phyloP scores from a whole-genome alignment of 2,329 filamentous ascomycete species.

The Dothistroma septosporum region DNA sequence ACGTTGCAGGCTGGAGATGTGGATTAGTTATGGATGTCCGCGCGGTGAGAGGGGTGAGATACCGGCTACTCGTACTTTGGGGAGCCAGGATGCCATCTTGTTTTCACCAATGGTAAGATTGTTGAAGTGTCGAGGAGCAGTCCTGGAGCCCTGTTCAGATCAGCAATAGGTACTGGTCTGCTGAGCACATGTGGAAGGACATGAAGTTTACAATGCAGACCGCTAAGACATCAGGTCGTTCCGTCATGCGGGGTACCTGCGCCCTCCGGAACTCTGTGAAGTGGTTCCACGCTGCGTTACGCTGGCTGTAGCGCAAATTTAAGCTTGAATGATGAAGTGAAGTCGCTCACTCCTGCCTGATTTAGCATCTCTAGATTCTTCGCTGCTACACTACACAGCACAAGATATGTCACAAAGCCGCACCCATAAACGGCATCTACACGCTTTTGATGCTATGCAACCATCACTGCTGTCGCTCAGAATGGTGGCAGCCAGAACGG shows the following conservation, averaged over 20 bases:
- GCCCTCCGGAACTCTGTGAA: slow-evolving; percentile 26
- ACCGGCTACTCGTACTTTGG: slow-evolving; percentile 26
- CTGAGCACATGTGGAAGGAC: neutral
- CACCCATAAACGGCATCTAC: neutral
- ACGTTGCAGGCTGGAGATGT: slow-evolving; percentile 28
- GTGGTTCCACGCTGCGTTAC: slow-evolving; percentile 20
- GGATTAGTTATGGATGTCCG: neutral
- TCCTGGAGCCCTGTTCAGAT: slow-evolving; percentile 32
- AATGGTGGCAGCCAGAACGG: slow-evolving; percentile 94
- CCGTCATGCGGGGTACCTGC: slow-evolving; percentile 40
- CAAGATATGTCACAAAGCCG: slow-evolving; percentile 1
- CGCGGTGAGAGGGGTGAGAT: neutral
- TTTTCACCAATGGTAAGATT: too few relatives aligned
- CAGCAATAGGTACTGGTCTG: neutral
- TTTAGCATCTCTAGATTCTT: slow-evolving; percentile 41
- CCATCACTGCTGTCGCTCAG: slow-evolving; percentile 34
- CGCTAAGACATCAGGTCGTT: neutral
- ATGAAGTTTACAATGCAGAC: too few relatives aligned
- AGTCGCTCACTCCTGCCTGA: slow-evolving; percentile 37
- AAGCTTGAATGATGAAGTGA: slow-evolving; percentile 28
- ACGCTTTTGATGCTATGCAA: neutral
- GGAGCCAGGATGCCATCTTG: slow-evolving; percentile 22
- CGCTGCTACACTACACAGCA: slow-evolving; percentile 20
- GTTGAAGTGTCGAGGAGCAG: slow-evolving; percentile 34
- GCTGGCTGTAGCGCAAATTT: slow-evolving; percentile 17